Conservation (phyloP, 2,329 filamentous ascomycete genomes). For the Ophiostoma australiae region DNA sequence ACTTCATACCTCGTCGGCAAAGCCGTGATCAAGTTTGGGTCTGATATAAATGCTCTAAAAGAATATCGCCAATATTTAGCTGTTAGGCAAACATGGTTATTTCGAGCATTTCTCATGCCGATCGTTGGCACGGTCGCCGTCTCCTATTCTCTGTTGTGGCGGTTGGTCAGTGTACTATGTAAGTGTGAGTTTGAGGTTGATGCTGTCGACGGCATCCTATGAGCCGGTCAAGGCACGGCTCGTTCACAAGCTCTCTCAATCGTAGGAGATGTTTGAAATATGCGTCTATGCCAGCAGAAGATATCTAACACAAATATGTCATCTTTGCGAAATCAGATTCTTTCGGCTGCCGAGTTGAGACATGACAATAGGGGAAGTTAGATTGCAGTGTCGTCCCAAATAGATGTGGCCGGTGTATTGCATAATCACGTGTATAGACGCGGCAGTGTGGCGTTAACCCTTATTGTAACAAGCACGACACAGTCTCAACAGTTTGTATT, state of each 20-base stretch:
- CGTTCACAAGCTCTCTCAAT: not conserved
- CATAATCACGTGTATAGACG: not conserved
- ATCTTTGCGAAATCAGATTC: not conserved
- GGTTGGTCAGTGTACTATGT: not conserved
- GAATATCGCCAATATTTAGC: not conserved
- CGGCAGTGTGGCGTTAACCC: not conserved
- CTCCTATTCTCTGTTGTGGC: not conserved
- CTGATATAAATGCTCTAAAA: not conserved
- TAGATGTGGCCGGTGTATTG: not conserved
- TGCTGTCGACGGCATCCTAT: not conserved
- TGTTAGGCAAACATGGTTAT: not conserved
- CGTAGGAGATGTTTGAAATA: too few relatives aligned
- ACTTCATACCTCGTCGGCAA: not conserved
- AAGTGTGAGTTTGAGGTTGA: not conserved
- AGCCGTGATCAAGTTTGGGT: not conserved
- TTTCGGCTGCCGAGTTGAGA: not conserved
- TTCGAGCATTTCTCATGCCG: not conserved
- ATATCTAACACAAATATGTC: not conserved
- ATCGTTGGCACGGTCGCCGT: not conserved
- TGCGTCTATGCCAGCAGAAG: not conserved
- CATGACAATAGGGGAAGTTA: not conserved
- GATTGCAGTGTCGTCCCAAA: not conserved
- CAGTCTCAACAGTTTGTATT: too few relatives aligned
- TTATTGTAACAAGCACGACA: not conserved
- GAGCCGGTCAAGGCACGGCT: not conserved